phyloP scores from a whole-genome alignment of 2,329 filamentous ascomycete genomes.

The Colletotrichum karsti region DNA sequence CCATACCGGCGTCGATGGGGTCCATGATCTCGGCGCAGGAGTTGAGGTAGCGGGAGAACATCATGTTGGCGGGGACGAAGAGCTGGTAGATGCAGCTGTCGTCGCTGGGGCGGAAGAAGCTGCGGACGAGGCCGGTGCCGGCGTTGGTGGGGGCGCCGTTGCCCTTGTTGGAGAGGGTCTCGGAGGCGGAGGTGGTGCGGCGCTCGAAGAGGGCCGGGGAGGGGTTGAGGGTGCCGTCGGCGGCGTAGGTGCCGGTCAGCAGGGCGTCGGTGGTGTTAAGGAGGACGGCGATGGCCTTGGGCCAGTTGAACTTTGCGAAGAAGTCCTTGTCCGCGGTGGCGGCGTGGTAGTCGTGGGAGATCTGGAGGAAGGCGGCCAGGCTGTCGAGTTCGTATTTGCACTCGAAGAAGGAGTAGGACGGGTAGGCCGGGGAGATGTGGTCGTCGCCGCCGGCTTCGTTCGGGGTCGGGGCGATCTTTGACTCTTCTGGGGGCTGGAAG shows the following conservation, averaged over 20 bases:
- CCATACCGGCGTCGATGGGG: constrained; percentile 57
- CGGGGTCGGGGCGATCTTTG: constrained; percentile 65
- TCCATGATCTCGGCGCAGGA: constrained; percentile 56
- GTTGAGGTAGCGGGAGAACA: constrained; percentile 73
- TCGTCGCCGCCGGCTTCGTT: constrained; percentile 70
- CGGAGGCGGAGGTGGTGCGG: constrained; percentile 76
- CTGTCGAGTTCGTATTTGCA: constrained; percentile 95
- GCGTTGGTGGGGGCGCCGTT: constrained; percentile 82
- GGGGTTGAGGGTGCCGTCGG: constrained; percentile 62
- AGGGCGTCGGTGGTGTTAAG: constrained; percentile 76
- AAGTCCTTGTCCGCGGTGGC: constrained; percentile 77
- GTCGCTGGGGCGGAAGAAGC: constrained; percentile 90
- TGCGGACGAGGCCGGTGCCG: constrained; percentile 83
- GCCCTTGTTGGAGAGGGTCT: constrained; percentile 81
- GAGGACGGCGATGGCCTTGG: constrained; percentile 74
- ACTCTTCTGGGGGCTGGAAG: constrained; percentile 87
- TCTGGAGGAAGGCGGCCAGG: constrained; percentile 83
- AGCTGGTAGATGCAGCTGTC: constrained; percentile 88
- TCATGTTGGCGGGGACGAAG: constrained; percentile 90
- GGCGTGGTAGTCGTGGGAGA: constrained; percentile 82
- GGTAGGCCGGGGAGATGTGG: constrained; percentile 53
- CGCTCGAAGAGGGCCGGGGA: constrained; percentile 81
- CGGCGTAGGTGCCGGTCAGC: constrained; percentile 76
- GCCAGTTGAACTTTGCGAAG: constrained; percentile 79
- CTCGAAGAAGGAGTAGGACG: constrained; percentile 82